Base-by-base conservation (phyloP, 2,329 filamentous ascomycete species). In the Chalaropsis ovoidea region DNA sequence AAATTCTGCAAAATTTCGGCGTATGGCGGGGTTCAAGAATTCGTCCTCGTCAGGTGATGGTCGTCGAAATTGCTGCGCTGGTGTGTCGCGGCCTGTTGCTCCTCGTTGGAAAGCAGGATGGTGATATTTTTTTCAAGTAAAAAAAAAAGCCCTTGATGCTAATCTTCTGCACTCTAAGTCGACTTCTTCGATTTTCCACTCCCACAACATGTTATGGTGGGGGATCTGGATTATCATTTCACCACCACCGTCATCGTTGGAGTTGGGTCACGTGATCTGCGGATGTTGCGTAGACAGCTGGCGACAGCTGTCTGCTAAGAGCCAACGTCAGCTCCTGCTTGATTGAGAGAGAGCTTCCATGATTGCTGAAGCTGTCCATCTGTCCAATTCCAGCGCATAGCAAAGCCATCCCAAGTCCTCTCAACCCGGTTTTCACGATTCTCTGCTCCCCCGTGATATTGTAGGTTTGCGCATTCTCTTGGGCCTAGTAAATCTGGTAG, bases 321-420 rank as follows among this genome's bases (percentile, higher is more conserved):
- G 47, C 43, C 63, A 65, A n/a, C 60, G 66, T 65, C 66, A 67
- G 60, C 66, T 58, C 22, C 27, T 19, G 64, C 65, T 27, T 43
- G 49, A 54, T 52, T 67, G 35, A 45, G 61, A 54, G 49, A 65
- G 42, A 67, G 45, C 58, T 63, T 61, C 64, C 62, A 39, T 65
- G 66, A 65, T 63, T 67, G 52, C 42, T 27, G 52, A 67, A 67
- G 66, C 66, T 67, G 66, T 67, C 63, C 66, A 67, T 63, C 60
- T 67, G 66, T 65, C 66, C 66, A 65, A 42, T 67, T 67, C 63
- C 56, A 52, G 27, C 54, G 31, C 42, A 31, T 31, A 47, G 10
- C 61, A 49, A 35, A 62, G 42, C 13, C 61, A 31, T 15, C 10
- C 27, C 27, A 58, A 39, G 54, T 10, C 54, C 17, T 19, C 10